Base-by-base conservation (phyloP, 352 stramenopile genomes). In the Phytophthora pluvialis region DNA sequence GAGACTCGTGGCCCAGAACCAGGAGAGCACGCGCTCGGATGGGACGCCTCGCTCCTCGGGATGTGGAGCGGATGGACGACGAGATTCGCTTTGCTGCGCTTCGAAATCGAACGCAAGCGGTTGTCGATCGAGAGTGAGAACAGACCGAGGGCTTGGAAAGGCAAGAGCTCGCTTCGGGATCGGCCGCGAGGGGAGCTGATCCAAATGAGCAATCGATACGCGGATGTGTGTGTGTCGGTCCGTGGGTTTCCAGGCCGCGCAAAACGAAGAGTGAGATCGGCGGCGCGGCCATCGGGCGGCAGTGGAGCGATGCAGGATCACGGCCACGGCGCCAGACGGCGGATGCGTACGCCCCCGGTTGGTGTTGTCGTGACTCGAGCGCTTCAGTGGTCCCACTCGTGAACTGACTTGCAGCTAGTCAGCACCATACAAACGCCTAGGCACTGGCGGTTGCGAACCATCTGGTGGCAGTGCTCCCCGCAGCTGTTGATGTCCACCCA, bases 251-350 rank as follows among this genome's bases (percentile, higher is more conserved):
- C 16, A 32, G 21, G 18, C 31, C 33, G 49, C 38, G 63, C 52
- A 69, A 72, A 75, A 72, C 44, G 67, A 69, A 75, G 63, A 72
- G 47, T 72, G 67, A 64, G 66, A 62, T 38, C 10, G 42, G 9
- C 12, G 9, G 21, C 10, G 10, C 10, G 10, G 36, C 6, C 15
- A 33, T 1, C 25, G 32, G 21, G 28, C 11, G n/a, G n/a, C 46
- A 31, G 13, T n/a, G 25, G 31, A 40, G 7, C 21, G 44, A 31
- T 51, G 10, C 33, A 55, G 7, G 32, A 58, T 58, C 44, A 55
- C 28, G 32, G 57, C 16, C 35, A 29, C 10, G 11, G 28, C 8
- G 47, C 39, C 57, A 70, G 54, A 32, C 51, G 60, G 15, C 32
- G 18, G 40, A 53, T 53, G 46, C 59, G 51, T 52, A 53, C 53